Base-by-base conservation (phyloP, 1,139 yeast species). In the Tardiomyces depauwii region DNA sequence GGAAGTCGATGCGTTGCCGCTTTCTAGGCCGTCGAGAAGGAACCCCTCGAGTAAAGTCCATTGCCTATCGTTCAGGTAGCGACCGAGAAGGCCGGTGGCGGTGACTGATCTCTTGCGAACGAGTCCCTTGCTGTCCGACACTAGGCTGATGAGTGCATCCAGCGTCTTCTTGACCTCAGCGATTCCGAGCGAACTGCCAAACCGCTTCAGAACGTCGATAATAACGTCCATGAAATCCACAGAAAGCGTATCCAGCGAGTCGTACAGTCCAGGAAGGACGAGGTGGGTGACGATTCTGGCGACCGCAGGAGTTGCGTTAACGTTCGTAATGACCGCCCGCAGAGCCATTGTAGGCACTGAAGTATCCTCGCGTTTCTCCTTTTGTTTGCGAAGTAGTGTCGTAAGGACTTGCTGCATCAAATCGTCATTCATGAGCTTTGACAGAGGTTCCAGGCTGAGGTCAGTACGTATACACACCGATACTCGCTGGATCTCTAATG, bases 211-310 rank as follows among this genome's bases (percentile, higher is more conserved):
- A 40, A 82, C 56, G 54, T 82, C 88, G 25, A 74, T 70, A 44
- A 82, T 62, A 6, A 82, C 72, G 57, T 84, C 94, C 54, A 82
- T 72, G 33, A 74, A 67, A 53, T 83, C 89, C 41, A 81, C 70
- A 1, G 77, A 68, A 7, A 53, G 48, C 18, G 49, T 57, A 16
- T 56, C 57, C 7, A 60, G 53, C 14, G 60, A 54, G 4, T 55
- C 54, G 13, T 65, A 54, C 25, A 71, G 49, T 12, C 18, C 39
- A 7, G 66, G 68, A 18, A 66, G 57, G 16, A 74, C 52, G 2
- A 54, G 53, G 7, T 59, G 56, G 7, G 66, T 57, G 39, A 71
- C 59, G 16, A 57, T 48, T 2, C 60, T 54, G 10, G 71, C 71
- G 27, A 63, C 58, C 19, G 61, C 42, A 7, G 53, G 46, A 2